These are phyloP conservation scores for Elsinoe necatrix DNA, from an alignment of 2,329 filamentous ascomycete species.

Conservation along the genomic window DNA sequence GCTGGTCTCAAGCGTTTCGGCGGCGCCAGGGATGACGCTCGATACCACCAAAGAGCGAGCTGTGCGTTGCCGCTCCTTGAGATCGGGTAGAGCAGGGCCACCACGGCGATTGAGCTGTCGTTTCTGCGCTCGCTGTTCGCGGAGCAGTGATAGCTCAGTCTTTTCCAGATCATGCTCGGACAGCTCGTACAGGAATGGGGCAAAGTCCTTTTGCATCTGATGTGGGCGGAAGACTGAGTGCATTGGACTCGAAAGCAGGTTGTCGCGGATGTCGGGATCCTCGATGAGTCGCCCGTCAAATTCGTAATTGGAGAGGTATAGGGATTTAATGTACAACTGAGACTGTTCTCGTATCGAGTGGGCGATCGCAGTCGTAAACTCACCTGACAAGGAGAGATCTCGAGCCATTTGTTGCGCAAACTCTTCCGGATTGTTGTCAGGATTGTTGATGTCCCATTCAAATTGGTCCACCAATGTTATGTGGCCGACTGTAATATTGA, in stretches of 20 bases:
- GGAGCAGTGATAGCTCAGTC: conserved; percentile 84
- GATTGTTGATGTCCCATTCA: conserved; percentile 98
- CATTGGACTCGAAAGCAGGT: conserved; percentile 79
- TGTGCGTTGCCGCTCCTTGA: conserved; percentile 88
- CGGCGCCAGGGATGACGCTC: conserved; percentile 82
- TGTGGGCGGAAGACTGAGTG: conserved; percentile 78
- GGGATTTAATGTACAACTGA: conserved; percentile 84
- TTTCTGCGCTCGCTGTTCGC: conserved; percentile 91
- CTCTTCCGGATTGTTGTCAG: conserved; percentile 85
- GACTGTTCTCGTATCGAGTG: conserved; percentile 95
- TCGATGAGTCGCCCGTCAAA: conserved; percentile 93
- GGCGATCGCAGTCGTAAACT: conserved; percentile 95
- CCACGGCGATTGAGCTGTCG: conserved; percentile 88
- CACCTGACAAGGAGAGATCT: conserved; percentile 83
- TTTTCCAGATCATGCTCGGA: conserved; percentile 83
- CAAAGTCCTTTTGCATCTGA: conserved; percentile 88
- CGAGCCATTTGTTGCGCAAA: conserved; percentile 84
- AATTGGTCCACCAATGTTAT: conserved; percentile 95
- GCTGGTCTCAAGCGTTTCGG: conserved; percentile 70
- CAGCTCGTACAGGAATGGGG: conserved; percentile 87
- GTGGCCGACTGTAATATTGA: conserved; percentile 94
- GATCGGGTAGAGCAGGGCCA: conserved; percentile 85
- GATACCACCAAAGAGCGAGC: conserved; percentile 89
- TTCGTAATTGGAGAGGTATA: conserved; percentile 87
- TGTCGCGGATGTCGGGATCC: conserved; percentile 76